Conservation (phyloP, 257 asterid genomes). For the Verbena officinalis region DNA sequence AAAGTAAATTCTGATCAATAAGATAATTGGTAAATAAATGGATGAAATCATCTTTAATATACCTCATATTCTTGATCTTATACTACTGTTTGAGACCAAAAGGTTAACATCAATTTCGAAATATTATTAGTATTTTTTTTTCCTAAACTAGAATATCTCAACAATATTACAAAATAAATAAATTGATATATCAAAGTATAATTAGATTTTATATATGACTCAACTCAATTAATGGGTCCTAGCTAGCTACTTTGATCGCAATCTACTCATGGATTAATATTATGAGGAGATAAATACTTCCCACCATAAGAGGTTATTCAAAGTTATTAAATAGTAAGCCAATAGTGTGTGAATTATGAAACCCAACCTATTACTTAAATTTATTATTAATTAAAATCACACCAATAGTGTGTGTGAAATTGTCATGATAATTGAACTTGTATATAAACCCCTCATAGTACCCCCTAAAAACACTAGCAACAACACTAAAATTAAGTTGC, state of each 20-base stretch:
- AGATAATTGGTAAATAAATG: too few relatives aligned
- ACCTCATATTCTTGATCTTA: too few relatives aligned
- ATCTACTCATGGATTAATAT: not conserved
- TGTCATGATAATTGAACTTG: not conserved
- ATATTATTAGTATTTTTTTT: not conserved
- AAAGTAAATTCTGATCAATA: too few relatives aligned
- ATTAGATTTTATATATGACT: too few relatives aligned
- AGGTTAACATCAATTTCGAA: too few relatives aligned
- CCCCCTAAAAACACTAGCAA: conserved; percentile 26
- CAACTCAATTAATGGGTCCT: not conserved
- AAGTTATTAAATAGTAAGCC: not conserved
- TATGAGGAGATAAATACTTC: conserved; percentile 27
- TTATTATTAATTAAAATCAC: not conserved
- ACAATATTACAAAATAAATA: not conserved
- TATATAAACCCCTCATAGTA: conserved; percentile 33
- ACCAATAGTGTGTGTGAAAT: conserved; percentile 5
- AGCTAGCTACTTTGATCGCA: not conserved
- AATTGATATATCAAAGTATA: too few relatives aligned
- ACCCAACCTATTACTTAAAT: too few relatives aligned
- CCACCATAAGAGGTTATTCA: conserved; percentile 26
- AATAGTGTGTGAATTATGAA: too few relatives aligned
- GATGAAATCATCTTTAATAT: too few relatives aligned
- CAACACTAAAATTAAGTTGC: conserved; percentile 26
- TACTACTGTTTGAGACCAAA: too few relatives aligned
- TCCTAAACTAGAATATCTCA: not conserved